Base-by-base conservation (phyloP, 805 yeast species). In the Metschnikowia vanudenii region DNA sequence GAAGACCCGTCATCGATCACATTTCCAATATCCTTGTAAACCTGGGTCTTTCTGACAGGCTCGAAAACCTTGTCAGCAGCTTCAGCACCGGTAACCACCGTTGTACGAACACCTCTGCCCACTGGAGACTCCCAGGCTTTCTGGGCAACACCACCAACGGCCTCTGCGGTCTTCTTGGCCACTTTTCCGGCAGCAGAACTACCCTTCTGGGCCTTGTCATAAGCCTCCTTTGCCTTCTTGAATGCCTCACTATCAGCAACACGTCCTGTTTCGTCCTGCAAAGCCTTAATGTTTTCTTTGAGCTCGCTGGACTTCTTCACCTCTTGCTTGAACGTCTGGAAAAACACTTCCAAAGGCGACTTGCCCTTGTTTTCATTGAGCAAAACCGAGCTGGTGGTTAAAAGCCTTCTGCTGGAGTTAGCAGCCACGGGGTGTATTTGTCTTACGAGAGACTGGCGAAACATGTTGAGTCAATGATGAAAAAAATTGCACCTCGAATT, bases 51-150 rank as follows among this genome's bases (percentile, higher is more conserved):
- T 66, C 97, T 82, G 41, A 94, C 94, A 10, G 99, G 99, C 59
- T 91, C 97, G 41, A 87, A 80, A 29, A 86, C 89, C 66, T 86
- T 88, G 59, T 88, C 94, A n/a, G 92, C 84, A 12, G 77, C 82
- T 45, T 88, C 88, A 1, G 95, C 97, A 3, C 97, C 82, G 43
- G 79, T 78, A 48, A 76, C 78, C n/a, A 89, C 92, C 0, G 90
- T 89, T 37, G 81, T 76, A 60, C 98, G 79, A n/a, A 96, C 91
- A 40, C 84, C 85, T 64, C 84, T 82, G 50, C 96, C 94, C 36
- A 92, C 87, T 19, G 94, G 88, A 1, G 97, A 89, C 51, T 94
- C 97, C 99, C 99, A 94, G 1, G 97, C 97, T 49, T 84, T 85
- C 33, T 79, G 74, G 3, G 97, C 98, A 37, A 83, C 96, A 47